phyloP scores from a whole-genome alignment of 345 rosid genomes.

The Isatis tinctoria region DNA sequence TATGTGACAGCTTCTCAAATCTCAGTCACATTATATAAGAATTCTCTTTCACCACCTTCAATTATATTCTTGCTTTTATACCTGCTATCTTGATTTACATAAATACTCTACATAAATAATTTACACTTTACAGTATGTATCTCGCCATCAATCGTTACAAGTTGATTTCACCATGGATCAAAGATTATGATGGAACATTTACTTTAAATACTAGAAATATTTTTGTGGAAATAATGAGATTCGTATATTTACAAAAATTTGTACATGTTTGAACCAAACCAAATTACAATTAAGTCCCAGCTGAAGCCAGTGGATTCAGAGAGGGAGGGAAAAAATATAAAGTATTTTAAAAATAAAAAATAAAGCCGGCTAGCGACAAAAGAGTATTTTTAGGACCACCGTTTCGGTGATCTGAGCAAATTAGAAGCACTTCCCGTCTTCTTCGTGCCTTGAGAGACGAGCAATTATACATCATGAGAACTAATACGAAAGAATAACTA shows the following conservation, averaged over 20 bases:
- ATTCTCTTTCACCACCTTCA: not conserved
- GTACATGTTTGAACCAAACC: not conserved
- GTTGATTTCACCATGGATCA: not conserved
- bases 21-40: not conserved
- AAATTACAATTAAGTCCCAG: conserved; percentile 11
- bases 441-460: conserved; percentile 28
- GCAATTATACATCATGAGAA: not conserved
- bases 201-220: not conserved
- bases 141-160: not conserved
- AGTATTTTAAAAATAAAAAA: not conserved
- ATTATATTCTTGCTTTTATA: not conserved
- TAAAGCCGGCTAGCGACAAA: not conserved
- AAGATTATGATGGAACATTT: not conserved
- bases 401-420: conserved; percentile 30
- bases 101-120: too few species aligned
- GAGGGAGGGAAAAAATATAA: not conserved
- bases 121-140: not conserved
- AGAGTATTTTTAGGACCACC: conserved; percentile 8
- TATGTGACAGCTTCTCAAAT: not conserved
- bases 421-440: conserved; percentile 30
- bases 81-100: not conserved
- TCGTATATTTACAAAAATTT: conserved; percentile 18
- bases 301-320: not conserved
- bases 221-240: not conserved
- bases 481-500: not conserved